A percentile compares a stretch with the other conserved stretches of the same genome.
Evolutionary conservation across 2,329 filamentous ascomycete species (phyloP).

Genomic region (Harringtonia aguacate): DNA sequence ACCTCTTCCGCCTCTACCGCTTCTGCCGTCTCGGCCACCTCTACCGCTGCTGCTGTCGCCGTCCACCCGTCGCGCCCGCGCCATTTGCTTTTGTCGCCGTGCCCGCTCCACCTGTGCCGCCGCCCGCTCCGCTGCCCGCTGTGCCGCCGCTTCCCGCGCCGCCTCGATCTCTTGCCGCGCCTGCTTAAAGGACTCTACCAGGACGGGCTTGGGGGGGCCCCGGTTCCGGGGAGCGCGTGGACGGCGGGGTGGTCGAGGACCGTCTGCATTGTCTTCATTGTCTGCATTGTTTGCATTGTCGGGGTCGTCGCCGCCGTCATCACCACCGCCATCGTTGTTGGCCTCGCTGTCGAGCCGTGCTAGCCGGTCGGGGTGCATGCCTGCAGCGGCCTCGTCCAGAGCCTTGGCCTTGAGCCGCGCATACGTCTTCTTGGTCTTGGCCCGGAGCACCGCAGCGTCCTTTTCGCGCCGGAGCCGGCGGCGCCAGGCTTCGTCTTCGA

Average conservation of each 20-base stretch:
- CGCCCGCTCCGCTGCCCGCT: conserved; percentile 53
- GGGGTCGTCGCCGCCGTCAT: conserved; percentile 8
- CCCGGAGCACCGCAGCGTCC: conserved; percentile 76
- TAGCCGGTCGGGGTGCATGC: conserved; percentile 29
- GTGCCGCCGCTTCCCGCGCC: conserved; percentile 52
- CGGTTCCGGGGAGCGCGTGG: conserved; percentile 30
- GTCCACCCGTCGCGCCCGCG: conserved; percentile 52
- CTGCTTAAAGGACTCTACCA: conserved; percentile 7
- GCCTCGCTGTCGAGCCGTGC: conserved; percentile 22
- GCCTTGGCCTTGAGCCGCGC: conserved; percentile 66
- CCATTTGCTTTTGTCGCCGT: conserved; percentile 43
- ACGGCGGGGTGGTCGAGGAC: too few species aligned
- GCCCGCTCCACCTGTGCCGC: conserved; percentile 33
- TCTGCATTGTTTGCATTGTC: too few species aligned
- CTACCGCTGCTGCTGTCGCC: conserved; percentile 44
- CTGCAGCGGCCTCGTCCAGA: background rate
- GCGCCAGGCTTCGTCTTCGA: conserved; percentile 12
- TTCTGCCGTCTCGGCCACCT: too few species aligned
- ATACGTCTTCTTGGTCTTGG: conserved; percentile 87
- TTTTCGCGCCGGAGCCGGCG: conserved; percentile 53
- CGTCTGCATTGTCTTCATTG: too few species aligned
- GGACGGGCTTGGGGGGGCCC: conserved; percentile 34
- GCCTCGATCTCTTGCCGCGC: conserved; percentile 48
- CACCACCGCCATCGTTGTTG: conserved; percentile 11
- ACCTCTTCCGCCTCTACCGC: background rate